Percentiles rank a stretch among this genome's conserved stretches.
Evolutionary conservation across 805 yeast genomes (phyloP).

Genomic region (Myxozyma mucilagina): DNA sequence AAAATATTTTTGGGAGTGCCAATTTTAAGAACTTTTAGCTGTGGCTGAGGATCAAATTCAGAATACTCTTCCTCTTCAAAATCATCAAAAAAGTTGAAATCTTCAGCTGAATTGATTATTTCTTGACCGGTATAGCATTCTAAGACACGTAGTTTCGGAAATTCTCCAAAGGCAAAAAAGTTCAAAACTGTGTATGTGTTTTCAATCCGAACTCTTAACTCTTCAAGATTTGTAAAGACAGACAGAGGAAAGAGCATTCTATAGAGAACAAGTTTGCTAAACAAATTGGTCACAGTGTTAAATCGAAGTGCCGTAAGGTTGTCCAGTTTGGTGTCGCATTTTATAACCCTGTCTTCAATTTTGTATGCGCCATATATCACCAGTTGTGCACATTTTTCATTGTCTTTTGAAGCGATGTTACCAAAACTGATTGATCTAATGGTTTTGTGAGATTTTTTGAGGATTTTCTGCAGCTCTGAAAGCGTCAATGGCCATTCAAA

Average conservation of each 20-base stretch:
- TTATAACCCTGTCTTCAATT: background rate
- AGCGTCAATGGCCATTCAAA: constrained; percentile 7
- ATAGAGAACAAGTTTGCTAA: background rate
- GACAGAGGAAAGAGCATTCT: background rate
- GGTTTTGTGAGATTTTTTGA: background rate
- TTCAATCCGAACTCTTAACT: constrained; percentile 12
- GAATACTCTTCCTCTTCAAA: background rate
- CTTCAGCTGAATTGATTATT: constrained; percentile 3
- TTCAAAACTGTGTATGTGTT: constrained; percentile 5
- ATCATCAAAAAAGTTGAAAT: background rate
- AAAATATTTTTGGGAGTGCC: background rate
- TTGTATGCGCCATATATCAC: background rate
- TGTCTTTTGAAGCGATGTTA: background rate
- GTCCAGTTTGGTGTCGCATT: background rate
- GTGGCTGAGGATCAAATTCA: constrained; percentile 1
- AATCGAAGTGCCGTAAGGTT: background rate
- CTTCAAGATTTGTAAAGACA: background rate
- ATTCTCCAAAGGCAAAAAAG: background rate
- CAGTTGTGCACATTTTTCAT: background rate
- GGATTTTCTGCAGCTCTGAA: background rate
- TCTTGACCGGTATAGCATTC: constrained; percentile 10
- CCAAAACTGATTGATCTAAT: constrained; percentile 1
- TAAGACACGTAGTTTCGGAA: constrained; percentile 7
- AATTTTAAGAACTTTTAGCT: constrained; percentile 1
- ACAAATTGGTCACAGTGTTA: background rate